phyloP scores from a whole-genome alignment of 1,284 basidiomycete species.

The Chalciporus sp. region DNA sequence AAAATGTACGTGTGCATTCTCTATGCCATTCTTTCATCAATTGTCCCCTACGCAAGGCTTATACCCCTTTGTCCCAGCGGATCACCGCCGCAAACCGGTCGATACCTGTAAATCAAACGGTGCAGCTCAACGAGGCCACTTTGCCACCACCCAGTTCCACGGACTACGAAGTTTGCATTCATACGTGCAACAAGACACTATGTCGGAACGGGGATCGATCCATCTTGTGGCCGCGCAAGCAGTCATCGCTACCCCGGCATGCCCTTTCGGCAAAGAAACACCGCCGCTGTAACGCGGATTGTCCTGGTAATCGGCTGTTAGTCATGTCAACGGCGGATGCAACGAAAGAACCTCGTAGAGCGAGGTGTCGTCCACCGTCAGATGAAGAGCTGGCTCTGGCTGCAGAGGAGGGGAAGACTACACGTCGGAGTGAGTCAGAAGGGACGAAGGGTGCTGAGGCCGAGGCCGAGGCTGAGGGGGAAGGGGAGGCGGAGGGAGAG shows the following conservation, averaged over 20 bases:
- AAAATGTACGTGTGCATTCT: constrained; percentile 15
- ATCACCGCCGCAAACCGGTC: not conserved
- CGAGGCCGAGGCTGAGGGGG: constrained; percentile 1
- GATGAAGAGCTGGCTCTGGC: constrained; percentile 27
- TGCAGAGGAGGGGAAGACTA: constrained; percentile 10
- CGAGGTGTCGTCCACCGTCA: constrained; percentile 26
- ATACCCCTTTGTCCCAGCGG: constrained; percentile 4
- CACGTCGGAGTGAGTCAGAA: not conserved
- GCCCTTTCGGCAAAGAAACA: constrained; percentile 29
- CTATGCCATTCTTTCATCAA: not conserved
- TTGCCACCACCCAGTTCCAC: not conserved
- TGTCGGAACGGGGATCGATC: constrained; percentile 34
- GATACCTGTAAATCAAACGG: constrained; percentile 2
- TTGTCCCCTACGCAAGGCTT: not conserved
- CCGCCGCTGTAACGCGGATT: constrained; percentile 15
- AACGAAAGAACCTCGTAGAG: constrained; percentile 24
- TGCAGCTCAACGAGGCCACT: constrained; percentile 3
- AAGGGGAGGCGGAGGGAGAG: not conserved
- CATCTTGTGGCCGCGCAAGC: constrained; percentile 28
- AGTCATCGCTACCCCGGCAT: constrained; percentile 28
- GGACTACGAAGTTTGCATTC: constrained; percentile 32
- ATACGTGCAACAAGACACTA: constrained; percentile 26
- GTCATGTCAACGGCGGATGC: constrained; percentile 21
- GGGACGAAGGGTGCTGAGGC: not conserved
- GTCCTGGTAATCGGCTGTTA: constrained; percentile 29